Evolutionary conservation across 2,329 filamentous ascomycete species (phyloP).

Genomic region (Fusarium nurragi): DNA sequence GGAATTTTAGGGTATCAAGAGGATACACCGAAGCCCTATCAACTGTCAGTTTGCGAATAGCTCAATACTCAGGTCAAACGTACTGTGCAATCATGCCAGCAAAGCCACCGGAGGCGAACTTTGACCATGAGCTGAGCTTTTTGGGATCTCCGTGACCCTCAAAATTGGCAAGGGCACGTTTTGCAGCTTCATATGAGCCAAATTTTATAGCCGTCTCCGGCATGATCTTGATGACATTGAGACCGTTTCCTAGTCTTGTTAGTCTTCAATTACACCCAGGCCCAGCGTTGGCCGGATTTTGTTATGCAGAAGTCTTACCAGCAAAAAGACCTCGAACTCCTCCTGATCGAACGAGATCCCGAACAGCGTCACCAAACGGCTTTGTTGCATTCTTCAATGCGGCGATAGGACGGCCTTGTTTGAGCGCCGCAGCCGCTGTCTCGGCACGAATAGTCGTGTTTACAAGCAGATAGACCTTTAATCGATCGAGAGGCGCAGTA

Average conservation of each 20-base stretch:
- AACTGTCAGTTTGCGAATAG: conserved; percentile 15
- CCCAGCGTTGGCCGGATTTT: neutral
- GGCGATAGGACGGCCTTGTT: conserved; percentile 72
- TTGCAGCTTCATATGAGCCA: conserved; percentile 95
- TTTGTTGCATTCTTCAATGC: conserved; percentile 72
- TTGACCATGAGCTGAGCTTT: conserved; percentile 82
- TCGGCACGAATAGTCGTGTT: conserved; percentile 69
- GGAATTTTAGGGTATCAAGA: conserved; percentile 82
- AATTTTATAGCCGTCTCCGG: conserved; percentile 99
- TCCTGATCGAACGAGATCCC: conserved; percentile 84
- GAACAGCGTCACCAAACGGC: conserved; percentile 77
- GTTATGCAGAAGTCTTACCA: conserved; percentile 64
- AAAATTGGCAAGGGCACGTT: conserved; percentile 82
- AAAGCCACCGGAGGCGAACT: conserved; percentile 89
- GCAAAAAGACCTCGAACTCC: conserved; percentile 92
- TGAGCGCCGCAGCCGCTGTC: conserved; percentile 71
- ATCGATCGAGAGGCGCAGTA: conserved; percentile 93
- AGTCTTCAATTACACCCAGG: neutral
- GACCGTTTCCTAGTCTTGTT: conserved; percentile 78
- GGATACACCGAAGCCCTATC: conserved; percentile 89
- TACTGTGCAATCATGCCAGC: conserved; percentile 95
- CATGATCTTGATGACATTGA: conserved; percentile 98
- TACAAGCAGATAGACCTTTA: conserved; percentile 97
- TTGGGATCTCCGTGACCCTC: conserved; percentile 89
- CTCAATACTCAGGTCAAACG: conserved; percentile 45